Evolutionary conservation across 2,329 filamentous ascomycete species (phyloP).

Genomic region (Paecilomyces dactylethromorphus): DNA sequence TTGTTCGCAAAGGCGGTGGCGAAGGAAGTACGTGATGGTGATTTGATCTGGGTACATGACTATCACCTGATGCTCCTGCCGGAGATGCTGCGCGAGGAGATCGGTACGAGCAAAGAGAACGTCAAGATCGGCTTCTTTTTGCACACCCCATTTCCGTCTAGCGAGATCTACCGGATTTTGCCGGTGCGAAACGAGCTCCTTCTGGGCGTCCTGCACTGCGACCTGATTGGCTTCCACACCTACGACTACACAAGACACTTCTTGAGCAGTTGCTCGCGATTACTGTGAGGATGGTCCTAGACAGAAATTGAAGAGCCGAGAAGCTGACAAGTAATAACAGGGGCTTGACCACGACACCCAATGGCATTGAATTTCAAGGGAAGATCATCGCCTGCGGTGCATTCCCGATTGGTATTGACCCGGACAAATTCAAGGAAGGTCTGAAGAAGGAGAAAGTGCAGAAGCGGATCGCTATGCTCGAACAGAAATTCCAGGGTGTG

Average conservation of each 20-base stretch:
- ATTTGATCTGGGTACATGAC: slow-evolving; percentile 93
- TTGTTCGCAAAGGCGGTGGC: slow-evolving; percentile 81
- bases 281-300: slow-evolving; percentile 51
- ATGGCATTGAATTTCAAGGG: slow-evolving; percentile 80
- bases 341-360: slow-evolving; percentile 63
- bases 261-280: slow-evolving; percentile 83
- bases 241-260: slow-evolving; percentile 96
- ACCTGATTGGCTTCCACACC: slow-evolving; percentile 91
- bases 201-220: slow-evolving; percentile 77
- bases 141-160: slow-evolving; percentile 90
- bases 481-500: slow-evolving; percentile 83
- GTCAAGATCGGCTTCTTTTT: slow-evolving; percentile 96
- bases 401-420: slow-evolving; percentile 93
- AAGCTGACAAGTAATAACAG: slow-evolving; percentile 13
- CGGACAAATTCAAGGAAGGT: slow-evolving; percentile 85
- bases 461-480: slow-evolving; percentile 71
- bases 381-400: slow-evolving; percentile 82
- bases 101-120: slow-evolving; percentile 70
- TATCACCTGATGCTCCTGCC: slow-evolving; percentile 94
- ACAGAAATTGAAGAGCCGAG: not conserved
- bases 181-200: slow-evolving; percentile 83
- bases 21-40: slow-evolving; percentile 78
- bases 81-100: slow-evolving; percentile 82
- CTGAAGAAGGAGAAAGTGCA: slow-evolving; percentile 75
- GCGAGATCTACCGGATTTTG: slow-evolving; percentile 89